Evolutionary conservation across 257 asterid genomes (phyloP), one percentile per base, ranked within the genome.

Genomic region (Petrea volubilis): DNA sequence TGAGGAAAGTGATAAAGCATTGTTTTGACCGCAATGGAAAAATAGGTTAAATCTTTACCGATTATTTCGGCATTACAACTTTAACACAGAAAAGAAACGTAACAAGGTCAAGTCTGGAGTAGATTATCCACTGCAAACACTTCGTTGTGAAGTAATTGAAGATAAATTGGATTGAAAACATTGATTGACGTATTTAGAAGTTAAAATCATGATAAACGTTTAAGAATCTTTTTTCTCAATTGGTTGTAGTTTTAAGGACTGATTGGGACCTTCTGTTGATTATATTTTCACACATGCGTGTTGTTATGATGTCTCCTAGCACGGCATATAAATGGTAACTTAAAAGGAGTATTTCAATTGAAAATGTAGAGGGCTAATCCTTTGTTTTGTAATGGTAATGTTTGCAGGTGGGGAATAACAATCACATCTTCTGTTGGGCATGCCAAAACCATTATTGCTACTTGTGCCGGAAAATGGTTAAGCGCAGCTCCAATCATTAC

Each of bases 401-500:
- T 6, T 65, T 62, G 60, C 87, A 93, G 98, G 78, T 70, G 59
- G 84, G 83, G 4, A 89, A 89, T 72, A 93, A 93, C 86, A 91
- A 93, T 51, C 98, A 93, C 84, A 82, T 93, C 5, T 86, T 83
- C 74, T 93, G 97, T 60, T 91, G 98, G 98, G 89, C 96, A 53
- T 90, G 97, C 78, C 96, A 87, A 81, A 89, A 74, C 71, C 98
- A 93, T 72, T 86, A 91, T 50, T 93, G 98, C 84, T 86, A 90
- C 78, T 73, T 87, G 46, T 93, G 98, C 58, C 73, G 75, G 75
- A 86, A 87, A 84, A 73, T 67, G 81, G 97, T 93, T 67, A 79
- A 77, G 36, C 94, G 92, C 47, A 64, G 94, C 75, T 49, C 92
- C 20, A 85, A 89, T 71, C 98, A 91, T 72, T 93, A 52, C 38